phyloP scores from a whole-genome alignment of 2,329 filamentous ascomycete genomes.

The Madurella fahalii region DNA sequence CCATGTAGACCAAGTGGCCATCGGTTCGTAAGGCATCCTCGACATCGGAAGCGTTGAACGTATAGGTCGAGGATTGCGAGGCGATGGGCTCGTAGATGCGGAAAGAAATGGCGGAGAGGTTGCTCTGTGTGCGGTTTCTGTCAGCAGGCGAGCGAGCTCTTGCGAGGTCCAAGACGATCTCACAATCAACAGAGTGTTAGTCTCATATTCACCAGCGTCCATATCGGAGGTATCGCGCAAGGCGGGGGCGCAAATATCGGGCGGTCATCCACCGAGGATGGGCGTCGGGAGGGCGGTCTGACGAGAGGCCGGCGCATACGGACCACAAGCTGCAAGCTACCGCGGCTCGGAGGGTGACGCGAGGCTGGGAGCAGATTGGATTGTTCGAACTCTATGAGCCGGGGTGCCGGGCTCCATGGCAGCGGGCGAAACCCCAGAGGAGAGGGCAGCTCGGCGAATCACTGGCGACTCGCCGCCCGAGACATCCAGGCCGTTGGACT shows the following conservation, averaged over 20 bases:
- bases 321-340: slow-evolving; percentile 6
- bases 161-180: slow-evolving; percentile 25
- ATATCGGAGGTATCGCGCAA: slow-evolving; percentile 43
- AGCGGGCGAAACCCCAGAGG: slow-evolving; percentile 13
- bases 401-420: slow-evolving; percentile 26
- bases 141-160: background rate
- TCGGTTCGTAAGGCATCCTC: slow-evolving; percentile 48
- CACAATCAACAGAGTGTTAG: slow-evolving; percentile 57
- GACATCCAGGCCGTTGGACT: slow-evolving; percentile 10
- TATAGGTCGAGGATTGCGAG: slow-evolving; percentile 42
- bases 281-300: slow-evolving; percentile 11
- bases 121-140: slow-evolving; percentile 41
- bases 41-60: slow-evolving; percentile 46
- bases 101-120: slow-evolving; percentile 52
- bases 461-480: slow-evolving; percentile 9
- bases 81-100: slow-evolving; percentile 51
- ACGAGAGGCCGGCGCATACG: slow-evolving; percentile 18
- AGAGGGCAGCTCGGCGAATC: slow-evolving; percentile 16
- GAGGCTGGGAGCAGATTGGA: slow-evolving; percentile 12
- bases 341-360: background rate
- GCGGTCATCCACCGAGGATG: slow-evolving; percentile 23
- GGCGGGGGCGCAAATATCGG: slow-evolving; percentile 20
- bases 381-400: slow-evolving; percentile 19
- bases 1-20: slow-evolving; percentile 52
- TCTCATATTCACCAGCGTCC: slow-evolving; percentile 61